Conservation (phyloP, 2,329 filamentous ascomycete genomes). For the Verticillium nonalfalfae region DNA sequence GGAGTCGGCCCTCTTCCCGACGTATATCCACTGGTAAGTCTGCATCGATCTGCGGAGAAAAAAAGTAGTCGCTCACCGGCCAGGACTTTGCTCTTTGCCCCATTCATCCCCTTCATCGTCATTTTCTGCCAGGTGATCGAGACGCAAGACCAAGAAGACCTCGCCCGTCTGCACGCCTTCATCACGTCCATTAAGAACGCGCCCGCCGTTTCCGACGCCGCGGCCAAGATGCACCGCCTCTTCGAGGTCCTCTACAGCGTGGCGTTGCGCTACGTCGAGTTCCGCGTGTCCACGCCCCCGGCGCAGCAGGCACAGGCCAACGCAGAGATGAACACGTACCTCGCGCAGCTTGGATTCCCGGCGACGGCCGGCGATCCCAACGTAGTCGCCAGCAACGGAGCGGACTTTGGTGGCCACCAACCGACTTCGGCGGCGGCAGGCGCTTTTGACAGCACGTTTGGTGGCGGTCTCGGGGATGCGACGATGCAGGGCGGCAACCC, state of each 20-base stretch:
- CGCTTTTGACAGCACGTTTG: background rate
- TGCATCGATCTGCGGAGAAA: background rate
- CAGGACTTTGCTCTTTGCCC: constrained; percentile 41
- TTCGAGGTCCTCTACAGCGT: constrained; percentile 54
- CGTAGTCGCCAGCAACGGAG: constrained; percentile 1
- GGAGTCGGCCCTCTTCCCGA: constrained; percentile 27
- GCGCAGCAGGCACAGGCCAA: constrained; percentile 23
- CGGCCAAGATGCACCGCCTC: constrained; percentile 48
- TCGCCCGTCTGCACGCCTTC: constrained; percentile 41
- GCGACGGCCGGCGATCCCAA: background rate
- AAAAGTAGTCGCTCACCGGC: background rate
- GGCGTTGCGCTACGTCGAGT: constrained; percentile 52
- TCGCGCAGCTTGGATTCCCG: constrained; percentile 43
- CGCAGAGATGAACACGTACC: constrained; percentile 41
- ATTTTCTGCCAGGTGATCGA: constrained; percentile 45
- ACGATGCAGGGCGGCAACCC: constrained; percentile 13
- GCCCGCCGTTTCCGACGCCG: constrained; percentile 37
- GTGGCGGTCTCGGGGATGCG: background rate
- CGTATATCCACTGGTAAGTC: constrained; percentile 36
- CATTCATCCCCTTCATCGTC: constrained; percentile 47
- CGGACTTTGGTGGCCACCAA: background rate
- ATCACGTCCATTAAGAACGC: constrained; percentile 43
- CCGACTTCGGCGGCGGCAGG: background rate
- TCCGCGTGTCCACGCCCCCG: constrained; percentile 27
- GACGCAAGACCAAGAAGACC: constrained; percentile 32